Percentiles rank a stretch among this genome's conserved stretches.
Conservation (phyloP, 495 filamentous ascomycete genomes). For the Neurospora pannonica region DNA sequence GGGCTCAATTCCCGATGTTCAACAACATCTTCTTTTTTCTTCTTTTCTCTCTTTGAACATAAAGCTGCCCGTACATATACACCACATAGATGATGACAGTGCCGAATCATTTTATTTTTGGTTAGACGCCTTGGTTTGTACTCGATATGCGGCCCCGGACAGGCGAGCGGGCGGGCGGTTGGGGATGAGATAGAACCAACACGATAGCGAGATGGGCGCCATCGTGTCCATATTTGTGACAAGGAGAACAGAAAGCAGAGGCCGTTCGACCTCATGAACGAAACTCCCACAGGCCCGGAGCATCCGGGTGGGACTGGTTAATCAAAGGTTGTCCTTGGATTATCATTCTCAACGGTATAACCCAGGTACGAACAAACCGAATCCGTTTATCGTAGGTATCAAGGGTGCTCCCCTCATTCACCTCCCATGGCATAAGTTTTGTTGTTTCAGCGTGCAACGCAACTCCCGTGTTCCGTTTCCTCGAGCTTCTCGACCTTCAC, state of each 20-base stretch:
- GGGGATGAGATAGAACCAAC: neutral
- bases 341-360: neutral
- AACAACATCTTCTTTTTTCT: neutral
- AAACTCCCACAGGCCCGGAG: neutral
- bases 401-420: neutral
- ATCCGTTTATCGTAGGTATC: neutral
- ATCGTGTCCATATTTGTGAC: neutral
- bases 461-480: neutral
- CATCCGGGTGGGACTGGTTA: neutral
- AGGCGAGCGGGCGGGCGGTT: neutral
- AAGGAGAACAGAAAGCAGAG: neutral
- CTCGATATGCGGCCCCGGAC: too few relatives aligned
- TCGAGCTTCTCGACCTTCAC: neutral
- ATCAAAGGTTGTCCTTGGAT: neutral
- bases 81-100: too few relatives aligned
- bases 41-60: neutral
- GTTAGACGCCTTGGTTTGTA: too few relatives aligned
- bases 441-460: neutral
- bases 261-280: neutral
- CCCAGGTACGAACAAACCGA: neutral
- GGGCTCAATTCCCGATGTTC: neutral
- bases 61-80: too few relatives aligned
- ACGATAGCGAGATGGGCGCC: neutral
- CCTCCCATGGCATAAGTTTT: neutral
- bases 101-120: too few relatives aligned